Evolutionary conservation across 2,329 filamentous ascomycete genomes (phyloP).

Genomic region (Penicillium rolfsii): DNA sequence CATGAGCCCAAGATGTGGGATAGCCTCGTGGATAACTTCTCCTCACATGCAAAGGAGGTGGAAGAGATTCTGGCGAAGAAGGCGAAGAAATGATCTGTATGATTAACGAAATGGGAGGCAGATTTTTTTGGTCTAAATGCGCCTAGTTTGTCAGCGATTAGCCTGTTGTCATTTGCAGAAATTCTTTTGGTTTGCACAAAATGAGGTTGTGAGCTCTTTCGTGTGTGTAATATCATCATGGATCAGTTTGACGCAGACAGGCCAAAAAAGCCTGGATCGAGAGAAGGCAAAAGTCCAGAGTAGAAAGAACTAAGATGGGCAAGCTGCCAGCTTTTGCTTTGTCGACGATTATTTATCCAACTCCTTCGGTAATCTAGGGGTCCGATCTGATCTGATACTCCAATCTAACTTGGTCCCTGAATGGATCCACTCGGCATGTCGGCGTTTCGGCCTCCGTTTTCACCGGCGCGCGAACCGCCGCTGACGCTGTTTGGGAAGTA

Average conservation of each 20-base stretch:
- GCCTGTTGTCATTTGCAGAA: neutral
- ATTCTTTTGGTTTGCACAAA: neutral
- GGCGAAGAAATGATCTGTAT: constrained; percentile 25
- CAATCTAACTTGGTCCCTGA: neutral
- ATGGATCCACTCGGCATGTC: neutral
- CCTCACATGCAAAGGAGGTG: constrained; percentile 51
- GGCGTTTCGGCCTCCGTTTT: constrained; percentile 9
- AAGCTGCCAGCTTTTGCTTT: neutral
- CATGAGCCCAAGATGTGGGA: constrained; percentile 60
- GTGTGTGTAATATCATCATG: neutral
- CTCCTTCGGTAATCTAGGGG: neutral
- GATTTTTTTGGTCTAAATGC: neutral
- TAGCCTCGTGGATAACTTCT: constrained; percentile 58
- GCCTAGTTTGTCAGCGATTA: neutral
- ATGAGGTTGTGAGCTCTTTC: neutral
- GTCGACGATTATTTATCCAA: neutral
- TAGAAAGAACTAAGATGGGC: neutral
- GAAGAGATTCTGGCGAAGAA: constrained; percentile 48
- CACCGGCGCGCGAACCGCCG: neutral
- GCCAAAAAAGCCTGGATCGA: neutral
- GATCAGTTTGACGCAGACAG: neutral
- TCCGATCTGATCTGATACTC: neutral
- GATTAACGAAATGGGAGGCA: neutral
- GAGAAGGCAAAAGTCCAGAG: neutral
- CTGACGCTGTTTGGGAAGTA: neutral